Percentiles rank a stretch among this genome's conserved stretches.
Evolutionary conservation across 768 basidiomycete genomes (phyloP).

Genomic region (Russula foetens): DNA sequence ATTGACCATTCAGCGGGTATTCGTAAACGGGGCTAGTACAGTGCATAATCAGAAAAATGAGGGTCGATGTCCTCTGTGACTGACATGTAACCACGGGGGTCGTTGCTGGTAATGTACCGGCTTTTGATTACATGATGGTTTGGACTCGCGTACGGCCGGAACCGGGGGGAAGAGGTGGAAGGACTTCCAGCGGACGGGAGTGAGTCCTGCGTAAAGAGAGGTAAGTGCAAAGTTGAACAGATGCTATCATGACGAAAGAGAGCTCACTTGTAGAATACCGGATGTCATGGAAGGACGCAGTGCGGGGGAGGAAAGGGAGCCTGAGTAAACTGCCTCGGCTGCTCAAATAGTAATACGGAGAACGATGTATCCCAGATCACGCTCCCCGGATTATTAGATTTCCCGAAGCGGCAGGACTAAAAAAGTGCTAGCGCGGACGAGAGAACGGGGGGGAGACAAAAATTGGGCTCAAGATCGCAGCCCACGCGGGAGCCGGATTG

Average conservation of each 20-base stretch:
- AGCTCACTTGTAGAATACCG: conserved; percentile 26
- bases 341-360: conserved; percentile 18
- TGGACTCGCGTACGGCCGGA: conserved; percentile 64
- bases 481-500: conserved; percentile 1
- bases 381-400: conserved; percentile 17
- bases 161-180: conserved; percentile 28
- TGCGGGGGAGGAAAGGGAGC: conserved; percentile 19
- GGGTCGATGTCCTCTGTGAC: conserved; percentile 22
- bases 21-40: conserved; percentile 68
- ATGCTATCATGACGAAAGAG: not conserved
- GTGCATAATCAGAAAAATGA: conserved; percentile 6
- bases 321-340: conserved; percentile 18
- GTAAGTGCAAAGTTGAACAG: not conserved
- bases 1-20: conserved; percentile 81
- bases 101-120: conserved; percentile 84
- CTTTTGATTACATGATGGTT: conserved; percentile 79
- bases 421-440: not conserved
- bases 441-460: conserved; percentile 1
- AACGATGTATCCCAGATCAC: conserved; percentile 13
- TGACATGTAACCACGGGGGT: conserved; percentile 83
- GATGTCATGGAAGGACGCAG: conserved; percentile 26
- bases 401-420: conserved; percentile 17
- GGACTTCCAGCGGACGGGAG: conserved; percentile 26
- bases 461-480: conserved; percentile 12
- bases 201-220: conserved; percentile 24